Evolutionary conservation across 495 filamentous ascomycete genomes (phyloP), one percentile per base, ranked within the genome.

Genomic region (Daldinia loculata): DNA sequence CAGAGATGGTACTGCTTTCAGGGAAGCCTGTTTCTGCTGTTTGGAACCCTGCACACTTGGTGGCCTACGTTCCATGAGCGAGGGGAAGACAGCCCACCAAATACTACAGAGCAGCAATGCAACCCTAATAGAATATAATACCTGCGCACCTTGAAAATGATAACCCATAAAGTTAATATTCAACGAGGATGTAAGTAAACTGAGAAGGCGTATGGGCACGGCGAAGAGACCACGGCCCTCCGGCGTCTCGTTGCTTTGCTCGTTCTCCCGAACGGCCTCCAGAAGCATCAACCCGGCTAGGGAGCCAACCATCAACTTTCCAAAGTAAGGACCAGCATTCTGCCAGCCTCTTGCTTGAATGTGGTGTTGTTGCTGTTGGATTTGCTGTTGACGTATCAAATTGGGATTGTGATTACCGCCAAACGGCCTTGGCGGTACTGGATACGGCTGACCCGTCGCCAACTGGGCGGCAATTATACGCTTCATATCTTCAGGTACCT

Each of bases 231-330:
- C 92, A 56, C 93, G 91, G 6, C 85, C 84, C 45, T 85, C 85
- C 4, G 91, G 83, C 11, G 82, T 80, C 45, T 89, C 87, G 59
- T 79, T 81, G 52, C 87, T 88, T 41, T 85, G 80, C 67, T 89
- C 84, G 24, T 82, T 80, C 68, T 87, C 85, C 26, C 80, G 79
- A 61, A 94, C 80, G 7, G 92, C 92, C 78, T 97, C 93, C 68
- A 97, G 75, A 43, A 98, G 85, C 93, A 97, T 96, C 36, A 98
- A 80, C 1, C 95, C 93, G 38, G 94, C 95, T 63, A 98, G 84
- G 32, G 93, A 92, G 30, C 95, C 95, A 12, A 98, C 87, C 91
- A 98, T 95, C 69, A 97, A 83, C 76, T 93, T 96, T 61, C 86
- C 89, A 69, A 82, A 82, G 62, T 86, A 86, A 27, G 82, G 83